Evolutionary conservation across 345 rosid genomes (phyloP), one percentile per base, ranked within the genome.

Genomic region (Combretum micranthum): DNA sequence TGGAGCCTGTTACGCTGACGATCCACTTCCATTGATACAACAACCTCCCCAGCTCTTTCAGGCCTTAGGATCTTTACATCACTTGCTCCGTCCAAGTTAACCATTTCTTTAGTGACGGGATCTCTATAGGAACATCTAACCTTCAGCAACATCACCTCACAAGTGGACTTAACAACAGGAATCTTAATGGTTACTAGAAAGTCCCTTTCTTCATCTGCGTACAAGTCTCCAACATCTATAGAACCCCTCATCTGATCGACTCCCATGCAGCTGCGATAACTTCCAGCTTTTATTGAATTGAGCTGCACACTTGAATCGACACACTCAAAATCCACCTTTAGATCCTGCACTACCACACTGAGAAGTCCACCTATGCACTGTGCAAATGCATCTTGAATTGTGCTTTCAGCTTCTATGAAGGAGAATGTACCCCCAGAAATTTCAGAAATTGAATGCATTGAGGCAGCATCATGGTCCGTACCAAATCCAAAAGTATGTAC

Each of bases 351-450:
- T 19, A 94, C 96, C 23, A 94, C 99, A 55, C 95, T 94, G 46
- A 94, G 76, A 52, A 94, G 83, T 43, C 99, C 99, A 15, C 97
- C 99, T 59, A 94, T 90, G 69, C 99, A 94, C 70, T 94, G 99
- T 4, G 99, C 99, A 69, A 94, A 90, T 19, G 99, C 97, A 73
- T 94, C 99, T 76, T 94, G 99, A 63, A 94, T 87, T 51, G 80
- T 87, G 25, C 70, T 76, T 66, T 90, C 99, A 5, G 92, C 80
- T 75, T 90, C 99, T 60, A 90, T 84, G 70, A 94, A 94, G 57
- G 99, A 90, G 79, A 94, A 94, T n/a, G 97, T 94, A 48, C 99
- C 97, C 17, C 97, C 92, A 0, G 97, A 89, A 56, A 77, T 71
- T 66, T 90, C 92, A 12, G 95, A 75, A 50, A 94, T 82, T 2